These are phyloP conservation scores for Rhododendron henanense DNA, from an alignment of 148 eudicot species.

Conservation along the genomic window DNA sequence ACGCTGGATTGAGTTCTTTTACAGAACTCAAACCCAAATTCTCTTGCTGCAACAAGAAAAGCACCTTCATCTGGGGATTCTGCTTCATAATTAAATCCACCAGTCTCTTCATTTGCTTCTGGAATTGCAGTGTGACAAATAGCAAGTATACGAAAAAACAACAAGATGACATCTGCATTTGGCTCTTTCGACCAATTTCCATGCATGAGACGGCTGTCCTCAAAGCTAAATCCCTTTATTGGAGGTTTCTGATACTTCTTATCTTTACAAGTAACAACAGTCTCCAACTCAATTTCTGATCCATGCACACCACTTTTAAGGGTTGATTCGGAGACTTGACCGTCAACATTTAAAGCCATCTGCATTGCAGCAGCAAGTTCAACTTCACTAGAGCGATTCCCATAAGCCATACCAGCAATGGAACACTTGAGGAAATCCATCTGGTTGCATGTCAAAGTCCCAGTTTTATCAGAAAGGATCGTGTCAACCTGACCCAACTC, in stretches of 20 bases:
- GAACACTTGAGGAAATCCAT: slow-evolving; percentile 98
- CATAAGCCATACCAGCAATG: slow-evolving; percentile 78
- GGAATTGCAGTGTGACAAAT: slow-evolving; percentile 97
- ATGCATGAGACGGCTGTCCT: slow-evolving; percentile 63
- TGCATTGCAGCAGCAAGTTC: slow-evolving; percentile 90
- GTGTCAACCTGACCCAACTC: slow-evolving; percentile 96
- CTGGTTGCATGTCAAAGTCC: slow-evolving; percentile 92
- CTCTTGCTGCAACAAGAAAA: slow-evolving; percentile 93
- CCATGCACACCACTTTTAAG: background rate
- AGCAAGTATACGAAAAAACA: slow-evolving; percentile 76
- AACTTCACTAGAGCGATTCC: slow-evolving; percentile 72
- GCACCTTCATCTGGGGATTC: slow-evolving; percentile 98
- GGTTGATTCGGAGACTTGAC: slow-evolving; percentile 25
- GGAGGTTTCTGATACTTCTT: slow-evolving; percentile 23
- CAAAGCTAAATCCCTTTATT: slow-evolving; percentile 82
- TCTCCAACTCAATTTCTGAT: slow-evolving; percentile 64
- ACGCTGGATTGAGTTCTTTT: slow-evolving; percentile 84
- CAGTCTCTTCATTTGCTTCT: slow-evolving; percentile 73
- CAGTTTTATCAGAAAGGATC: slow-evolving; percentile 96
- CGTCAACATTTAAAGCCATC: slow-evolving; percentile 55
- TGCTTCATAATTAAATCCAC: slow-evolving; percentile 67
- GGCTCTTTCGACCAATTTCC: slow-evolving; percentile 80
- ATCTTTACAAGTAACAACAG: slow-evolving; percentile 20
- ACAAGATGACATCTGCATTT: slow-evolving; percentile 43
- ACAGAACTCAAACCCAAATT: slow-evolving; percentile 86